Evolutionary conservation across 2,329 filamentous ascomycete species (phyloP).

Genomic region (Claviceps digitariae): DNA sequence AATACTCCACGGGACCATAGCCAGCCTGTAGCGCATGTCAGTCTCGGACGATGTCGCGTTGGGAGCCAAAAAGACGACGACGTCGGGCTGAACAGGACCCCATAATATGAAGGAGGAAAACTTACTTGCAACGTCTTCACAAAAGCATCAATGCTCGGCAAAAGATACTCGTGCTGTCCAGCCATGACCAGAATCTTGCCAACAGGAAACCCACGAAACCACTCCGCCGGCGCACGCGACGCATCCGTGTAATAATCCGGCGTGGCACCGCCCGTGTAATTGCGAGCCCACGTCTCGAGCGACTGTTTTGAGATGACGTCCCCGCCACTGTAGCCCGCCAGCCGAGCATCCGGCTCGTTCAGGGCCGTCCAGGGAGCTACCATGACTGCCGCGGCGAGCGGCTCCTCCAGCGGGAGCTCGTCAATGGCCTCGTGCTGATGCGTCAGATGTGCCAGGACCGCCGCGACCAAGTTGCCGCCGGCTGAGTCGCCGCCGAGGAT

Average conservation of each 20-base stretch:
- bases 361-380: constrained; percentile 10
- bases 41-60: not conserved
- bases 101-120: not conserved
- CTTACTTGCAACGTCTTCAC: constrained; percentile 9
- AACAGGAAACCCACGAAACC: constrained; percentile 9
- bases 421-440: constrained; percentile 8
- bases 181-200: constrained; percentile 7
- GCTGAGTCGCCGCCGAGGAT: constrained; percentile 11
- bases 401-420: constrained; percentile 5
- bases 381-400: constrained; percentile 6
- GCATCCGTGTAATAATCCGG: constrained; percentile 10
- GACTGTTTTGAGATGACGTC: constrained; percentile 6
- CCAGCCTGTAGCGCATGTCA: constrained; percentile 1
- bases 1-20: constrained; percentile 8
- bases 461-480: constrained; percentile 9
- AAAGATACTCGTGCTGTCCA: constrained; percentile 9
- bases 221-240: constrained; percentile 7
- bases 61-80: not conserved
- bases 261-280: constrained; percentile 6
- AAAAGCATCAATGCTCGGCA: constrained; percentile 8
- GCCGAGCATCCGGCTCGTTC: not conserved
- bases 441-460: constrained; percentile 10
- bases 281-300: constrained; percentile 2
- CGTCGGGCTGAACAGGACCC: too few species aligned
- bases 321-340: constrained; percentile 5